Conservation (phyloP, 805 yeast species). For the Metschnikowia kofuensis region DNA sequence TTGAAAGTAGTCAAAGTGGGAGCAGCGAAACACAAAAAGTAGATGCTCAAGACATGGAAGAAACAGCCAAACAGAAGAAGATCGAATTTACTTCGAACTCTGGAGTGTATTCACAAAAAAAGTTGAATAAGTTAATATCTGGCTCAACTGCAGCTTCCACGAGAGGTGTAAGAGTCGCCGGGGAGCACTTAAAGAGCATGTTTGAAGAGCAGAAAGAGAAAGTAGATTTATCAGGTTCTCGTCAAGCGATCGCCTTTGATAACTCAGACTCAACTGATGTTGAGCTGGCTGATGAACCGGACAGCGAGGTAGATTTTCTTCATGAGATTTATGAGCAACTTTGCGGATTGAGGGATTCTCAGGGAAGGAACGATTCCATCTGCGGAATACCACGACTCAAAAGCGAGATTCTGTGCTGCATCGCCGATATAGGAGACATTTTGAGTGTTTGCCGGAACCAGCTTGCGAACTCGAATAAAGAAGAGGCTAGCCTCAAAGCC, state of each 20-base stretch:
- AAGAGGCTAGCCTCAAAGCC: conserved; percentile 1
- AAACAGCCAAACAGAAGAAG: background rate
- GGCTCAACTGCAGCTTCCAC: background rate
- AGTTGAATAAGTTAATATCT: background rate
- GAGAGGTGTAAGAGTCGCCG: conserved; percentile 5
- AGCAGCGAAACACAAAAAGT: background rate
- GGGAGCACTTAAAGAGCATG: conserved; percentile 7
- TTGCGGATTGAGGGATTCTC: conserved; percentile 1
- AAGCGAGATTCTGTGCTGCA: conserved; percentile 5
- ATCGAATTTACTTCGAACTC: background rate
- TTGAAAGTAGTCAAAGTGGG: background rate
- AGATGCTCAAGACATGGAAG: background rate
- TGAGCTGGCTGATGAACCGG: conserved; percentile 8
- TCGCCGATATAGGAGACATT: conserved; percentile 8
- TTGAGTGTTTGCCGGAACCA: conserved; percentile 1
- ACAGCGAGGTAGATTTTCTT: background rate
- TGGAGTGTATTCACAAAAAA: background rate
- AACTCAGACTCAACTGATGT: conserved; percentile 14
- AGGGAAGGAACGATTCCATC: background rate
- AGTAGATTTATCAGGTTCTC: background rate
- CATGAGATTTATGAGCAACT: conserved; percentile 8
- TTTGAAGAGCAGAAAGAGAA: background rate
- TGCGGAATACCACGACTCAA: conserved; percentile 2
- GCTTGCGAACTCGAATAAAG: conserved; percentile 1
- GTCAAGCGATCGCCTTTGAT: conserved; percentile 3